Percentiles rank a stretch among this genome's conserved stretches.
phyloP scores from a whole-genome alignment of 2,329 filamentous ascomycete genomes.

The Colletotrichum sp. region DNA sequence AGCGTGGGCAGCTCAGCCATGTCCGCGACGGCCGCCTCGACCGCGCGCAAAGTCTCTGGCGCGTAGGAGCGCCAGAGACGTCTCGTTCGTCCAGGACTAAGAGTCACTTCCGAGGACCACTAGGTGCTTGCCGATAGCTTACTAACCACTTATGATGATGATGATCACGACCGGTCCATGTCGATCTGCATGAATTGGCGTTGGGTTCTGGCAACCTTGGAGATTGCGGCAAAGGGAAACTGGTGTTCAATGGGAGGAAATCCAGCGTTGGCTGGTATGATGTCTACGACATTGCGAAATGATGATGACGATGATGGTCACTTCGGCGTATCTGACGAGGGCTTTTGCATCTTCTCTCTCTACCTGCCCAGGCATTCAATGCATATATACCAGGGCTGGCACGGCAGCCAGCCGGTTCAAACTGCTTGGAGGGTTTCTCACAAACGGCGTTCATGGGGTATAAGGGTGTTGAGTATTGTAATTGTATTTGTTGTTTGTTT shows the following conservation, averaged over 20 bases:
- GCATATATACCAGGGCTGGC: conserved; percentile 20
- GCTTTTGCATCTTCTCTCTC: conserved; percentile 12
- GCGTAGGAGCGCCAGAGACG: conserved; percentile 33
- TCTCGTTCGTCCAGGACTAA: background rate
- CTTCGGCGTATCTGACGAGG: background rate
- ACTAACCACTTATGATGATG: conserved; percentile 42
- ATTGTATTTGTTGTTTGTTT: conserved; percentile 16
- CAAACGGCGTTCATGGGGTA: conserved; percentile 12
- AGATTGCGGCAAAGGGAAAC: conserved; percentile 12
- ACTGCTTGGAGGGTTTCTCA: background rate
- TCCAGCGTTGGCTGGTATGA: conserved; percentile 8
- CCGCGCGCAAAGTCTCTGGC: conserved; percentile 60
- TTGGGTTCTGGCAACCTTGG: conserved; percentile 30
- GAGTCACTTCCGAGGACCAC: background rate
- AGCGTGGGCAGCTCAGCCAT: conserved; percentile 53
- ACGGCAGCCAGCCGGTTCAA: conserved; percentile 2
- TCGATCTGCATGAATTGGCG: conserved; percentile 48
- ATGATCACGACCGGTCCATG: conserved; percentile 48
- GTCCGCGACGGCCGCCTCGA: conserved; percentile 46
- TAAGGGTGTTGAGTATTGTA: conserved; percentile 14
- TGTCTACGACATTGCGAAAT: conserved; percentile 18
- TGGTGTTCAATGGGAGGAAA: conserved; percentile 17
- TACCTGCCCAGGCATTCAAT: conserved; percentile 11
- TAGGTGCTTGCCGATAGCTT: conserved; percentile 22
- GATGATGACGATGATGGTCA: conserved; percentile 7